Evolutionary conservation across 2,329 filamentous ascomycete species (phyloP), one percentile per base, ranked within the genome.

Genomic region (Dactylellina leptospora): DNA sequence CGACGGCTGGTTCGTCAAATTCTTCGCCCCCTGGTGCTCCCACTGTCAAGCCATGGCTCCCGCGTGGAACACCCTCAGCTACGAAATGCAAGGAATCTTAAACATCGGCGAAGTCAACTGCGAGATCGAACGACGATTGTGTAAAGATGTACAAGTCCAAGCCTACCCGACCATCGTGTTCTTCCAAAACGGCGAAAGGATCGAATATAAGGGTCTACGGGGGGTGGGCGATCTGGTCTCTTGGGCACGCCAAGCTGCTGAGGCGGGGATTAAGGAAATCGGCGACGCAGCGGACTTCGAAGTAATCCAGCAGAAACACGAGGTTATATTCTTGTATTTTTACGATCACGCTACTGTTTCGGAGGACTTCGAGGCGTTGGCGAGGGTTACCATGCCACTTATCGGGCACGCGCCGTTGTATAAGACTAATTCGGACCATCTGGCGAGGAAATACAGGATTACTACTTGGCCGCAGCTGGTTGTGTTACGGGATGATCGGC

Each of bases 1-100:
- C 74, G 92, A 97, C 74, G 89, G 93, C 4, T 99, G 95, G 95
- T 97, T 99, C 78, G 88, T 99, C 84, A 99, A 99, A 81, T 97
- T 99, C 79, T 97, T 97, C 79, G 93, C 92, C 16, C 96, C 95
- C 4, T 97, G 93, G 95, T 99, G 95, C 80, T 87, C 88, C 76
- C 95, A 99, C 81, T 99, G 96, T 80, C 91, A 96, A 81, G 91
- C 91, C 36, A 87, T 99, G 85, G 91, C 90, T 33, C 90, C 95
- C 1, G 92, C 88, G 74, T 99, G 95, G 95, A 83, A 87, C 73
- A 90, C 93, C 77, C 87, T 99, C 81, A 90, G 90, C 45, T 92
- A 93, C 79, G 91, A 93, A 78, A 95, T 97, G 91, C 87, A 92
- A 80, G 90, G 90, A 44, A 88, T 87, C 75, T 86, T 99, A 69